Base-by-base conservation (phyloP, 192 early-diverging fungal species). In the Coemansia sp. region DNA sequence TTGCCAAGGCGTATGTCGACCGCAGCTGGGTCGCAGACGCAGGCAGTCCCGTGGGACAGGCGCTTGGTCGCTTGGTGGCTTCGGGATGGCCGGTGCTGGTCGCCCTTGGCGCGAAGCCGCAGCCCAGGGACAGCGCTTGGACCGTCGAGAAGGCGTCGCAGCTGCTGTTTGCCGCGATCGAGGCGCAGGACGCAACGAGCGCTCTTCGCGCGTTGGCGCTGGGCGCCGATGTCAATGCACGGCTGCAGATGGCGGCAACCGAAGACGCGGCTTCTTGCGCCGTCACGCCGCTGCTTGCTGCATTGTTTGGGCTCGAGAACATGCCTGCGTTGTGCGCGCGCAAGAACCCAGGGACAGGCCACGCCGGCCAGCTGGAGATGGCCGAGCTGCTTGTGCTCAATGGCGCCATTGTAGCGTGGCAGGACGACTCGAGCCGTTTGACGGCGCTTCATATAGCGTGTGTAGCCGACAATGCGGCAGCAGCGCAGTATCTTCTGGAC, bases 171-270 rank as follows among this genome's bases (percentile, higher is more conserved):
- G 77, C 77, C 3, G 77, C 77, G 0, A 55, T 57, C 6, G 54
- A 60, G 27, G 18, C 75, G 19, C 77, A 83, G 16, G 83, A 91
- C 55, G 67, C 86, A 4, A 36, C 62, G 6, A 78, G 71, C 2
- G 85, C 82, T 4, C 50, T 90, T 57, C 69, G 82, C 7, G 85
- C 79, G n/a, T 62, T 95, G 52, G 85, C 88, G n/a, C 68, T 87
- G 35, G 90, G 91, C 27, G 89, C 90, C 9, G 79, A 90, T 58
- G 84, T 89, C 18, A 85, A 88, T 56, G 55, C 59, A 11, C 61
- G 58, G 3, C 45, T 58, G 24, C 58, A 25, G 7, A 13, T 65
- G 10, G 6, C 47, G 3, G 29, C 20, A 19, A 19, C 25, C 23
- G 39, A 20, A 22, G 14, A 42, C 39, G 9, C 39, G 9, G 9